Evolutionary conservation across 2,329 filamentous ascomycete species (phyloP).

Genomic region (Boeremia exigua): DNA sequence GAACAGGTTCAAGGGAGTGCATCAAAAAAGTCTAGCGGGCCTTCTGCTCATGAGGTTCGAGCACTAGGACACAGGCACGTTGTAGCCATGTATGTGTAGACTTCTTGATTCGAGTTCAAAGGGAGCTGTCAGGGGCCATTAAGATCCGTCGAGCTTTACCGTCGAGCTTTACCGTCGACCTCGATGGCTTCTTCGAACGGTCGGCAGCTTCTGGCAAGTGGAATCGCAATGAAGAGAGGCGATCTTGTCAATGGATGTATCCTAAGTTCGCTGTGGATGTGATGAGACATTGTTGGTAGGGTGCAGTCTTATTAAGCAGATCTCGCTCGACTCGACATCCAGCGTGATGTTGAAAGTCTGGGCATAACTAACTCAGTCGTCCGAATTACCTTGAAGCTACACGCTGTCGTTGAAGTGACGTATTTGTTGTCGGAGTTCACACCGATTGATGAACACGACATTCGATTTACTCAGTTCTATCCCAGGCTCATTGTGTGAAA

Average conservation of each 20-base stretch:
- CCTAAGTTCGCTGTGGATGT: neutral
- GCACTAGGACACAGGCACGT: neutral
- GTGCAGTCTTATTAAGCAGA: neutral
- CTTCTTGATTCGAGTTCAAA: neutral
- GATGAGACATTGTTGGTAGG: neutral
- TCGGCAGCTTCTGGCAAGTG: neutral
- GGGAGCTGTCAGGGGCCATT: neutral
- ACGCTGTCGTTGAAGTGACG: neutral
- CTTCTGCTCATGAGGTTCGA: neutral
- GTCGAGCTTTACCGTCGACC: neutral
- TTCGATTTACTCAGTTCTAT: no score
- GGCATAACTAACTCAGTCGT: neutral
- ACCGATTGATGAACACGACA: neutral
- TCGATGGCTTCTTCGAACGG: neutral
- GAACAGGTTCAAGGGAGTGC: no score
- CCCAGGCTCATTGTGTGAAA: no score
- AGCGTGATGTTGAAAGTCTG: neutral
- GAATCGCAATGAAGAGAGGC: neutral
- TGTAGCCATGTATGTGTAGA: neutral
- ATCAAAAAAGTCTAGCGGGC: constrained; percentile 15
- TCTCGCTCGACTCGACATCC: neutral
- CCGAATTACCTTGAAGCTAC: neutral
- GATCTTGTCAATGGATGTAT: neutral
- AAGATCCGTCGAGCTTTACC: neutral
- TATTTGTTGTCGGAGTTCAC: neutral